Evolutionary conservation across 2,329 filamentous ascomycete species (phyloP), one percentile per base, ranked within the genome.

Genomic region (Mycogone perniciosa): DNA sequence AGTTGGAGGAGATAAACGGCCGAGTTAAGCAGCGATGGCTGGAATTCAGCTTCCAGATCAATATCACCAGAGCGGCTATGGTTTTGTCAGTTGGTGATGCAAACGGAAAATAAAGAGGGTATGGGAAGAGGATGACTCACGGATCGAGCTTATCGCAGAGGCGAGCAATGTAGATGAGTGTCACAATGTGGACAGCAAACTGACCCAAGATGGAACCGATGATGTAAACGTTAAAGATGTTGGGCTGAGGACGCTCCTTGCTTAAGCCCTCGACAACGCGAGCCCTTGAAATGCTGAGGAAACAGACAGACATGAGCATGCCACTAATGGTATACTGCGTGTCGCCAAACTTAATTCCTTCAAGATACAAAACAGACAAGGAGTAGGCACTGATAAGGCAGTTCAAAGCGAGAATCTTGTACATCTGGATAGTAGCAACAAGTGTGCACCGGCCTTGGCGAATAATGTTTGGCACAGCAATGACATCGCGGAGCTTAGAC

Each of bases 301-400:
- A 99, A 74, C 93, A 99, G 46, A 99, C 93, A 62, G 91, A 96
- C 93, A 99, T 97, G 68, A 99, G 85, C 88, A 99, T 97, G 60
- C 93, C 93, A 61, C 90, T 96, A 63, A 99, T 97, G 11, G 93
- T 99, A 59, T 97, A 93, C 72, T 99, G 93, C 4, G 91, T 90
- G 66, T 99, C 93, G 51, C 93, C 91, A 66, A 99, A 99, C 75
- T 99, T 99, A 78, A 99, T 99, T 56, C 93, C 93, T 63, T 97
- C 92, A 1, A 99, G 81, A 65, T 99, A 99, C 52, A 99, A 78
- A 13, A 99, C 93, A 68, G 88, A 95, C 65, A 99, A 73, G 69
- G 89, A 96, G 81, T 99, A 99, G 35, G 93, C 93, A 60, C 89
- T 96, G 67, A 99, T 99, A 60, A 99, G 77, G 67, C 93, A 99